A percentile compares a stretch with the other conserved stretches of the same genome.
Conservation (phyloP, 2,329 filamentous ascomycete genomes). For the Arthrobotrys conoides region DNA sequence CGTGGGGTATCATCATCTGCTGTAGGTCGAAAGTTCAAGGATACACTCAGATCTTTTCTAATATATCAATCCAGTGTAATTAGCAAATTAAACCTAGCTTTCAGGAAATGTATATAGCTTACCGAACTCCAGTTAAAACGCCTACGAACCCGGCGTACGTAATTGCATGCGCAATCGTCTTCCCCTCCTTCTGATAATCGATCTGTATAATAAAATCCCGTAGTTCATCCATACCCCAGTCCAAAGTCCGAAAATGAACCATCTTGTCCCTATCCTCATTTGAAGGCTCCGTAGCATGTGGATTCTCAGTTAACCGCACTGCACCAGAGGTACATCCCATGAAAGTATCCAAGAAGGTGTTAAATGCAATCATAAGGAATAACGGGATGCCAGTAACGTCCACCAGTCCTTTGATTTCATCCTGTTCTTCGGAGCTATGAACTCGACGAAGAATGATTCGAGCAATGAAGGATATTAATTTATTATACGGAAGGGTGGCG, state of each 20-base stretch:
- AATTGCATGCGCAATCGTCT: constrained; percentile 69
- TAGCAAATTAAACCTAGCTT: constrained; percentile 2
- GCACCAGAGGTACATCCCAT: constrained; percentile 77
- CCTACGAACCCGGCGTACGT: constrained; percentile 72
- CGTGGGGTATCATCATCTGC: constrained; percentile 67
- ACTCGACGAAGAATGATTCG: constrained; percentile 71
- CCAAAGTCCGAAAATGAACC: constrained; percentile 72
- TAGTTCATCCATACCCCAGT: constrained; percentile 69
- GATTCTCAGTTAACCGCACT: constrained; percentile 64
- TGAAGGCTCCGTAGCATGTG: constrained; percentile 37
- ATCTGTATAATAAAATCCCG: constrained; percentile 68
- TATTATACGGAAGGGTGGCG: constrained; percentile 36
- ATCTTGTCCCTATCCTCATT: constrained; percentile 65
- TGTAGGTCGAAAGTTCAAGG: constrained; percentile 71
- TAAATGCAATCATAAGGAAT: constrained; percentile 75
- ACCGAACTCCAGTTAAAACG: constrained; percentile 70
- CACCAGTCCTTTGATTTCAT: constrained; percentile 75
- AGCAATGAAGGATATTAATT: constrained; percentile 67
- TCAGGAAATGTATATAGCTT: constrained; percentile 45
- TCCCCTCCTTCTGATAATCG: constrained; percentile 65
- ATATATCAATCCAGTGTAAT: neutral
- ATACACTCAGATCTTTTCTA: constrained; percentile 69
- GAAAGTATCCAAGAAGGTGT: constrained; percentile 75
- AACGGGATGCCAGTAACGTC: constrained; percentile 71
- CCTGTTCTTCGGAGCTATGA: constrained; percentile 72